Evolutionary conservation across 345 rosid genomes (phyloP), one percentile per base, ranked within the genome.

Genomic region (Angophora floribunda): DNA sequence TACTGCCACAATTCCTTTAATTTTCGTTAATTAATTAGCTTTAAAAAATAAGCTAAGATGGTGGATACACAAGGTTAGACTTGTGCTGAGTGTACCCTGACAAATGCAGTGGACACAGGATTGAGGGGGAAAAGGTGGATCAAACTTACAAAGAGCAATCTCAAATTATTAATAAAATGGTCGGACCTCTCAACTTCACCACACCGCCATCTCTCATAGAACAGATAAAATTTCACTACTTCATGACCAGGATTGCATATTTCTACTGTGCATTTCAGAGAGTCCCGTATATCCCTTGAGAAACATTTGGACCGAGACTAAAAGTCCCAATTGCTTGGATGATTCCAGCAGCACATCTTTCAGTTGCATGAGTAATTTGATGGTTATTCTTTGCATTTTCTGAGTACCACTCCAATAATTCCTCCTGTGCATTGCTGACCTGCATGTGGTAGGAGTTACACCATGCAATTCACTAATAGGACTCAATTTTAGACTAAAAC

Each of bases 401-500:
- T 57, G 90, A 90, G 92, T 91, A 88, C 99, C 99, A 97, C 89
- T 93, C 94, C 89, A 97, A 86, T 67, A 97, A 91, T 86, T 96
- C 99, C 91, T 93, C 97, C 91, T 94, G 95, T 49, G 97, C 96
- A 92, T 97, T 97, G 91, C 95, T 92, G 67, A 97, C 99, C 99
- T 97, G 91, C 87, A 87, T 13, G 88, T 61, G 51, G 86, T 86
- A 70, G 70, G 21, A 28, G 51, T 63, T 55, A 80, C 30, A 79
- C 61, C n/a, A 24, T 17, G 47, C 55, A 57, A 86, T 75, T 75
- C 67, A 52, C 55, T 28, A 55, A 19, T 53, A 21, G 55, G 45
- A 55, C 87, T n/a, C 13, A 13, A 41, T 55, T 32, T 44, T n/a
- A 36, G 61, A 85, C 63, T 85, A 85, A 52, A 52, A 44, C n/a